Evolutionary conservation across 2,329 filamentous ascomycete genomes (phyloP), one percentile per base, ranked within the genome.

Genomic region (Aspergillus neoniger): DNA sequence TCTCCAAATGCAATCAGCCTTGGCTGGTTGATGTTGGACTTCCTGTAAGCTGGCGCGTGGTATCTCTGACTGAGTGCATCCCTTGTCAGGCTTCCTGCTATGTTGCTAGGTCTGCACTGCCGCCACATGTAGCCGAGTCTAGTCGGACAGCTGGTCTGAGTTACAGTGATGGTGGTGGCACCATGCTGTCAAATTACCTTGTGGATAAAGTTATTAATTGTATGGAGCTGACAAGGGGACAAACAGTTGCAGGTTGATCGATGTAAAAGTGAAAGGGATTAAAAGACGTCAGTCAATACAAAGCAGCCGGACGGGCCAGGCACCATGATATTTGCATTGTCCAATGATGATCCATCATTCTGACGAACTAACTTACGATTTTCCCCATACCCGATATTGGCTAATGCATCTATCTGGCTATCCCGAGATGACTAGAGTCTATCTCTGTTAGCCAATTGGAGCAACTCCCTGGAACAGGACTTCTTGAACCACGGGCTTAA

Each of bases 341-440:
- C 52, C 52, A 55, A 55, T 55, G 21, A 30, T 30, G 52, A 10
- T 10, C 47, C 47, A 30, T 7, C 7, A 19, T 14, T 30, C 32
- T 38, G 15, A 57, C 14, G 3, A n/a, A 36, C 30, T 49, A 59
- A 59, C 41, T 55, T 59, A 50, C 49, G 58, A 47, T n/a, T 57
- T 63, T 55, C 61, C 59, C 59, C 59, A 63, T 61, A 55, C 28
- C 41, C 23, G 25, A 30, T 41, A 39, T 59, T 54, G 58, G 57
- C 56, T 58, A 55, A 56, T 58, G 44, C 54, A 41, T 39, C 39
- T 48, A 43, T 59, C 51, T 30, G 19, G 21, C 48, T 58, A 38
- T 41, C 51, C 28, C 21, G 38, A 25, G 25, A 21, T 39, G 38
- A 58, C 43, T 58, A 25, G 30, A 43, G 50, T 23, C 52, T 41